phyloP scores from a whole-genome alignment of 2,329 filamentous ascomycete genomes.

The Trichoderma atroviride region DNA sequence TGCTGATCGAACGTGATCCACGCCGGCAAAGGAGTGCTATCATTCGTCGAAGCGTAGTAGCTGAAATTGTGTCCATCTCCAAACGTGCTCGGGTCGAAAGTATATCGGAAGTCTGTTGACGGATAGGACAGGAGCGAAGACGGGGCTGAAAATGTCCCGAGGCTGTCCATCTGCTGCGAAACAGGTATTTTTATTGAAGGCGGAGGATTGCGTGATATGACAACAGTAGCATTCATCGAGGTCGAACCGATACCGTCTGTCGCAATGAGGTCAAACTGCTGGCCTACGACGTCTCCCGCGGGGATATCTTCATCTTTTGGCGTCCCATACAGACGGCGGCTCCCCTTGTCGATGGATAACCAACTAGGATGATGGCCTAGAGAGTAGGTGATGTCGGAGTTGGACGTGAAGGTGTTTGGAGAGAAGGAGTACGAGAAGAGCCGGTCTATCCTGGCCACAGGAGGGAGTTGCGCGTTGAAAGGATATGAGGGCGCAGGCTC shows the following conservation, averaged over 20 bases:
- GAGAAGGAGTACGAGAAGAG: constrained; percentile 74
- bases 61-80: constrained; percentile 55
- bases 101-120: constrained; percentile 55
- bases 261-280: constrained; percentile 68
- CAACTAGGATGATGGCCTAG: constrained; percentile 69
- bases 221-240: constrained; percentile 67
- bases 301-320: constrained; percentile 58
- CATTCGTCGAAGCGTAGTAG: constrained; percentile 75
- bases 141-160: constrained; percentile 63
- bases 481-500: constrained; percentile 63
- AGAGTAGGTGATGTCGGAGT: constrained; percentile 66
- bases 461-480: constrained; percentile 81
- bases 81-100: constrained; percentile 65
- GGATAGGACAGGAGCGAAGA: constrained; percentile 60
- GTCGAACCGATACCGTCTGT: constrained; percentile 66
- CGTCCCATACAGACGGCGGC: constrained; percentile 70
- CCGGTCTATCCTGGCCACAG: constrained; percentile 69
- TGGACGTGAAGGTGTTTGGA: constrained; percentile 70
- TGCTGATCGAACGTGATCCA: constrained; percentile 77
- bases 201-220: constrained; percentile 62
- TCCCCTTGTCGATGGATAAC: constrained; percentile 69
- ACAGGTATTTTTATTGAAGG: constrained; percentile 61
- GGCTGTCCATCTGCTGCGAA: constrained; percentile 57
- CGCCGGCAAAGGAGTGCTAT: constrained; percentile 81
- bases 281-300: constrained; percentile 57